Base-by-base conservation (phyloP, 768 basidiomycete species). In the Lepiota venenata region DNA sequence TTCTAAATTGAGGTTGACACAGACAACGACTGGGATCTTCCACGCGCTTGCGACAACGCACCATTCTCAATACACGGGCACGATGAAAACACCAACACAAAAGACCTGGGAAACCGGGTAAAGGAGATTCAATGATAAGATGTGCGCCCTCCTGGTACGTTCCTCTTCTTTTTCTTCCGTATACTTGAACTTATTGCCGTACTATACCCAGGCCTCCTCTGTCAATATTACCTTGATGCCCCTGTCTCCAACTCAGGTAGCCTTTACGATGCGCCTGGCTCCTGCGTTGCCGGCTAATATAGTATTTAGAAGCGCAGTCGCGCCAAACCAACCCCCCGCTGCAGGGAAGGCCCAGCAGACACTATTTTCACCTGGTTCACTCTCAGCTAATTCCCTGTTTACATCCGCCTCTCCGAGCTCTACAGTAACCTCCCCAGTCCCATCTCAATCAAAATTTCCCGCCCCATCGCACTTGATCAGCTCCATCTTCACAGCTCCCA, bases 11-110 rank as follows among this genome's bases (percentile, higher is more conserved):
- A 21, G 18, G 9, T 38, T 50, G 18, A 32, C 18, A 2, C 39
- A 88, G 92, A 92, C 0, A 93, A 94, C 52, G 0, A 87, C 84
- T 15, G 93, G 93, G 1, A 93, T 93, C 79, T 72, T 91, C 9
- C 84, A 93, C 5, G 93, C 94, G 2, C 73, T 88, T 0, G 84
- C 80, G 2, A 93, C 90, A 1, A 85, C 93, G 53, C 73, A 80
- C 59, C 71, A 80, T 29, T 88, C 88, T 0, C 69, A 76, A 46
- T 90, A 74, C 56, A 71, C 77, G 1, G 70, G 70, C 29, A 63
- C 68, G 6, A 66, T 91, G 55, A 63, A 73, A 47, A 69, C n/a
- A 63, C 14, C 71, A 91, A 64, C 80, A 83, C n/a, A 58, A 70
- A 66, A 0, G 82, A 90, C 52, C 74, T 93, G 7, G 71, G 71